Evolutionary conservation across 2,329 filamentous ascomycete genomes (phyloP).

Genomic region (Chaetomium sp.): DNA sequence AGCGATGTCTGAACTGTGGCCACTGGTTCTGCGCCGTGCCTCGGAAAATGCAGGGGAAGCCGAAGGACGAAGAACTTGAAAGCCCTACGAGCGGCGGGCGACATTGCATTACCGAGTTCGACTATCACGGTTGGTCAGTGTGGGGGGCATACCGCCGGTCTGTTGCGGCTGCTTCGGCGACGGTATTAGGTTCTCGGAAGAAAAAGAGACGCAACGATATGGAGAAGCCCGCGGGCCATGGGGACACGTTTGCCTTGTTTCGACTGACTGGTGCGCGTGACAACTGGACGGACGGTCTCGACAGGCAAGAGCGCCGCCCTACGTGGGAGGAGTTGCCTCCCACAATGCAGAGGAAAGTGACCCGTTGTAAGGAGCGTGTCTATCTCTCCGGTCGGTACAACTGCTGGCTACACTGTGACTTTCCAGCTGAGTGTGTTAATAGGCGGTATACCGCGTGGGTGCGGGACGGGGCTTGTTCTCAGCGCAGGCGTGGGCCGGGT

Average conservation of each 20-base stretch:
- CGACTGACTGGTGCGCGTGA: neutral
- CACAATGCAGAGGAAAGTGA: neutral
- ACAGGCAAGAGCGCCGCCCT: no score
- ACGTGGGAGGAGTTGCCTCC: neutral
- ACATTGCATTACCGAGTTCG: conserved; percentile 28
- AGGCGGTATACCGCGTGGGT: neutral
- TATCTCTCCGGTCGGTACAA: conserved; percentile 19
- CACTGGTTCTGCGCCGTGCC: conserved; percentile 31
- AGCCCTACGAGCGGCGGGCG: no score
- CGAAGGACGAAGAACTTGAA: neutral
- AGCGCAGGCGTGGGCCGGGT: neutral
- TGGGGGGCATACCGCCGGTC: conserved; percentile 28
- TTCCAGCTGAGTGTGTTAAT: conserved; percentile 24
- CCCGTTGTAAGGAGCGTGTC: conserved; percentile 15
- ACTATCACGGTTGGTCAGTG: conserved; percentile 29
- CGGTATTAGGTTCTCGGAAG: neutral
- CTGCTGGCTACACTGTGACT: conserved; percentile 27
- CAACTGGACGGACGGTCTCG: neutral
- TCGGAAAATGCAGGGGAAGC: neutral
- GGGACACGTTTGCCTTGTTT: conserved; percentile 12
- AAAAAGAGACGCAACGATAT: neutral
- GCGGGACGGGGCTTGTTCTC: neutral
- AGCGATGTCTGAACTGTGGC: conserved; percentile 34
- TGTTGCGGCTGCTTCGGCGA: neutral
- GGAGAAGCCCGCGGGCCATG: neutral